These are phyloP conservation scores for Fusarium poae DNA, from an alignment of 2,329 filamentous ascomycete species.

Conservation along the genomic window DNA sequence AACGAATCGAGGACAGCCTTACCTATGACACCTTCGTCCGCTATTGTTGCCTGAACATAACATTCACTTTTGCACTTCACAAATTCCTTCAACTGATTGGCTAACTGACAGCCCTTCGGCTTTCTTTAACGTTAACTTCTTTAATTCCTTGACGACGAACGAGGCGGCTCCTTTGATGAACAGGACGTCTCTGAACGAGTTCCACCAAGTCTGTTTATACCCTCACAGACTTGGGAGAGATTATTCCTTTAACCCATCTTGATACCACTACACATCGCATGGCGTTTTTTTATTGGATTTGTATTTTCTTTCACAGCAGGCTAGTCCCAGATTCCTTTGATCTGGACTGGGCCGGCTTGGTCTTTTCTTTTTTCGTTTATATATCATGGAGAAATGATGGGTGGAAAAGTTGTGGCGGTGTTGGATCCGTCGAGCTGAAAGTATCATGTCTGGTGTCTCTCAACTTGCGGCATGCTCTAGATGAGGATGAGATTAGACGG, in stretches of 20 bases:
- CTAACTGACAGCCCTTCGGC: slow-evolving; percentile 20
- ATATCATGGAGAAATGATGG: slow-evolving; percentile 18
- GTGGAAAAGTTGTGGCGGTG: slow-evolving; percentile 31
- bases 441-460: slow-evolving; percentile 13
- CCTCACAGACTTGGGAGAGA: slow-evolving; percentile 35
- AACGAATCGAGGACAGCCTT: slow-evolving; percentile 55
- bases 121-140: slow-evolving; percentile 28
- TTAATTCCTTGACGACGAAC: slow-evolving; percentile 48
- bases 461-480: slow-evolving; percentile 17
- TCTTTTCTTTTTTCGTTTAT: slow-evolving; percentile 16
- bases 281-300: slow-evolving; percentile 45
- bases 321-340: background rate
- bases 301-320: slow-evolving; percentile 21
- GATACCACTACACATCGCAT: slow-evolving; percentile 51
- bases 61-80: background rate
- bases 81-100: slow-evolving; percentile 31
- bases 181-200: slow-evolving; percentile 43
- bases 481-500: slow-evolving; percentile 12
- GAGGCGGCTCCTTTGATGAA: slow-evolving; percentile 46
- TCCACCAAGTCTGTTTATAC: slow-evolving; percentile 40
- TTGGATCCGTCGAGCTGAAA: slow-evolving; percentile 17
- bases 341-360: background rate
- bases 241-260: slow-evolving; percentile 42
- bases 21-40: slow-evolving; percentile 52
- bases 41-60: slow-evolving; percentile 41